Evolutionary conservation across 148 eudicot species (phyloP).

Genomic region (Rhododendron williamsianum): DNA sequence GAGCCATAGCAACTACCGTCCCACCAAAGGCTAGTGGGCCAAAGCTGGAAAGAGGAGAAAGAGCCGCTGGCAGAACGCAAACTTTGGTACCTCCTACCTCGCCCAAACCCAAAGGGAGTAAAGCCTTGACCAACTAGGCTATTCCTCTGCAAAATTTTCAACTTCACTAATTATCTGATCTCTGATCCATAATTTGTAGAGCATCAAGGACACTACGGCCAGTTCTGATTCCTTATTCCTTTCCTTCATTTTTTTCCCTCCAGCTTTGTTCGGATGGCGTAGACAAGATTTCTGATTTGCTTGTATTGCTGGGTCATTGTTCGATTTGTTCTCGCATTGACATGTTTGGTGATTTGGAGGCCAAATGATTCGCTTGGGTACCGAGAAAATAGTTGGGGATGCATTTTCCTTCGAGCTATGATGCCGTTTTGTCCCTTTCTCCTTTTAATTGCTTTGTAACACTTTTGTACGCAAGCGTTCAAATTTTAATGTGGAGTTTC

Average conservation of each 20-base stretch:
- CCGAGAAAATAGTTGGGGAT: neutral
- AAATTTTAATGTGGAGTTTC: too few relatives aligned
- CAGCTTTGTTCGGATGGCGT: neutral
- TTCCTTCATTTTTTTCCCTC: neutral
- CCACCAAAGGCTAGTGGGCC: too few relatives aligned
- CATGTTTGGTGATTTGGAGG: neutral
- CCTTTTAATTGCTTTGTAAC: neutral
- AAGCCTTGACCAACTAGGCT: too few relatives aligned
- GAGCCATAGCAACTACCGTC: too few relatives aligned
- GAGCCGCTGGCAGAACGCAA: too few relatives aligned
- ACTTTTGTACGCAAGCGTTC: too few relatives aligned
- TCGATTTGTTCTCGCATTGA: neutral
- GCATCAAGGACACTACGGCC: neutral
- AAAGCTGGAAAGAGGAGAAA: too few relatives aligned
- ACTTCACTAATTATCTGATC: neutral
- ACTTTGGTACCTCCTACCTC: too few relatives aligned
- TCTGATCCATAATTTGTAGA: neutral
- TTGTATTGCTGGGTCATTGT: neutral
- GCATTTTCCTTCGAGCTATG: neutral
- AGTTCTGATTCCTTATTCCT: neutral
- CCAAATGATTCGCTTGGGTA: neutral
- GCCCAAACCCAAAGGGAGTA: too few relatives aligned
- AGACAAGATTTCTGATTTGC: neutral
- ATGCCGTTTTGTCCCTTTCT: neutral
- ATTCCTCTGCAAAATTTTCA: neutral